Evolutionary conservation across 805 yeast genomes (phyloP).

Genomic region (Candida ascalaphidarum): DNA sequence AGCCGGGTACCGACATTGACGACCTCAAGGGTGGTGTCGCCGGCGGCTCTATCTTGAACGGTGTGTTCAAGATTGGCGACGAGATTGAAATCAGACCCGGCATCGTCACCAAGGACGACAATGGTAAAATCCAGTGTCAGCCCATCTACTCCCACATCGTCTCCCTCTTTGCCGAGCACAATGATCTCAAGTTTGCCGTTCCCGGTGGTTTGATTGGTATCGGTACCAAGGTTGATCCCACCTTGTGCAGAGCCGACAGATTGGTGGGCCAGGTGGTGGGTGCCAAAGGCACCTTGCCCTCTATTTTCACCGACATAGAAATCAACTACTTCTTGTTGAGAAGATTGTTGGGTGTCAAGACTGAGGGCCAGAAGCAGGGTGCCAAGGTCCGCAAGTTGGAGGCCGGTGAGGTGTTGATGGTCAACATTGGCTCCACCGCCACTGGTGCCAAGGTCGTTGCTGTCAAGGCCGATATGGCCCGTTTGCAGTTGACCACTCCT

Average conservation of each 20-base stretch:
- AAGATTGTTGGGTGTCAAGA: constrained; percentile 96
- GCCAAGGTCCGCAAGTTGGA: constrained; percentile 95
- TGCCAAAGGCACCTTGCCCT: constrained; percentile 91
- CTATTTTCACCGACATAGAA: constrained; percentile 94
- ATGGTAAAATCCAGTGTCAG: constrained; percentile 82
- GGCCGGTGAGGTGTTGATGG: constrained; percentile 95
- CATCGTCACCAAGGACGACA: constrained; percentile 91
- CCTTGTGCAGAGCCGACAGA: constrained; percentile 98
- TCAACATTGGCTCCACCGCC: constrained; percentile 97
- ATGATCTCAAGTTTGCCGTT: constrained; percentile 95
- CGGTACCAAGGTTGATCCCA: constrained; percentile 98
- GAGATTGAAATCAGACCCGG: constrained; percentile 99
- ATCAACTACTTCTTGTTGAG: constrained; percentile 94
- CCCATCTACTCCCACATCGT: constrained; percentile 93
- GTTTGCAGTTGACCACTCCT: constrained; percentile 92
- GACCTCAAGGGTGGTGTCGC: constrained; percentile 99
- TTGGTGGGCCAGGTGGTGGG: constrained; percentile 99
- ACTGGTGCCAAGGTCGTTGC: constrained; percentile 99
- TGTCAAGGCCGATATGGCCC: constrained; percentile 98
- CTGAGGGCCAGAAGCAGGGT: constrained; percentile 89
- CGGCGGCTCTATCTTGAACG: constrained; percentile 95
- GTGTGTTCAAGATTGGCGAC: constrained; percentile 95
- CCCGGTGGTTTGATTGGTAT: constrained; percentile 99
- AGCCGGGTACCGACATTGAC: constrained; percentile 96
- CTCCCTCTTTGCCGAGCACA: constrained; percentile 94